Evolutionary conservation across 2,329 filamentous ascomycete species (phyloP).

Genomic region (Ceratocystis cacaofunesta): DNA sequence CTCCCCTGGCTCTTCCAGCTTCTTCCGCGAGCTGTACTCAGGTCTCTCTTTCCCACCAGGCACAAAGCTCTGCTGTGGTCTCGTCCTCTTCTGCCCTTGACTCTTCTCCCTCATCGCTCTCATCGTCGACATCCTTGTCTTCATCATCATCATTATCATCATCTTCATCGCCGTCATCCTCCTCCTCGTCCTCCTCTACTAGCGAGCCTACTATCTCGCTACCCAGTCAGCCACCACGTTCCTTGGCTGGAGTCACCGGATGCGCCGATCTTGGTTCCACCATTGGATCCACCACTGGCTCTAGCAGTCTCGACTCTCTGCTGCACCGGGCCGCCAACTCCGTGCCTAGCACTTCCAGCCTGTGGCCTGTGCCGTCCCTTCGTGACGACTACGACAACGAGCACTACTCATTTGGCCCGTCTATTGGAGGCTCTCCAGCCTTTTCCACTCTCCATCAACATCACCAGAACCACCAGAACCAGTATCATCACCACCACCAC

Average conservation of each 20-base stretch:
- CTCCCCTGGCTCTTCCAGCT: background rate
- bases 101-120: conserved; percentile 4
- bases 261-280: conserved; percentile 2
- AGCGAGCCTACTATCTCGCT: background rate
- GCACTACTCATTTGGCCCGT: conserved; percentile 20
- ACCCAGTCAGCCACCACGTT: background rate
- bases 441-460: background rate
- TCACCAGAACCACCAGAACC: background rate
- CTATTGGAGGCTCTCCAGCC: background rate
- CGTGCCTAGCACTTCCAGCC: conserved; percentile 19
- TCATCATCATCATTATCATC: background rate
- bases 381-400: conserved; percentile 27
- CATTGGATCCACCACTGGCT: conserved; percentile 4
- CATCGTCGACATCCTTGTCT: background rate
- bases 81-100: conserved; percentile 1
- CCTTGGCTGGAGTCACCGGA: background rate
- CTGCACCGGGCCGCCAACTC: conserved; percentile 19
- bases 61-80: conserved; percentile 7
- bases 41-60: conserved; percentile 2
- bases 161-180: background rate
- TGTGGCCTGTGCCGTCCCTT: conserved; percentile 26
- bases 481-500: background rate
- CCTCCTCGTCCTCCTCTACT: background rate
- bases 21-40: background rate
- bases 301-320: conserved; percentile 4